Evolutionary conservation across 768 basidiomycete genomes (phyloP).

Genomic region (Russula griseocarnosa): DNA sequence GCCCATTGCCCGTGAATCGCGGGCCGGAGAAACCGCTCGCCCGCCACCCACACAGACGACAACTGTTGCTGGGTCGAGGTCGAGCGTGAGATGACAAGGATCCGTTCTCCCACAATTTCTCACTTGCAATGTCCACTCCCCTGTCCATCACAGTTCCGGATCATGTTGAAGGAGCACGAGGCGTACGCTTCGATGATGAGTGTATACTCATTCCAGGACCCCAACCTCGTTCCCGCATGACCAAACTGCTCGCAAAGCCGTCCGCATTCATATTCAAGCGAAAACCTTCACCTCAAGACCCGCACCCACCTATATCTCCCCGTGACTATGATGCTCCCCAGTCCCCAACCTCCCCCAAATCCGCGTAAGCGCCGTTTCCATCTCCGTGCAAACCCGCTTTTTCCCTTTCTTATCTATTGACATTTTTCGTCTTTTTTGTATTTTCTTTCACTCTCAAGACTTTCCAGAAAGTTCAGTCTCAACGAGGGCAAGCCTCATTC

Average conservation of each 20-base stretch:
- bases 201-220: conserved; percentile 72
- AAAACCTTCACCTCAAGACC: conserved; percentile 28
- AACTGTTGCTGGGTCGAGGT: too few species aligned
- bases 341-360: conserved; percentile 12
- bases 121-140: background rate
- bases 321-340: conserved; percentile 49
- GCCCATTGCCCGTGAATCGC: background rate
- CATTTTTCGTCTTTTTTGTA: background rate
- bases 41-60: conserved; percentile 12
- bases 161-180: too few species aligned
- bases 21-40: background rate
- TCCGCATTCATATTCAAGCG: conserved; percentile 66
- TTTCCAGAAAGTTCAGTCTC: conserved; percentile 21
- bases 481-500: conserved; percentile 33
- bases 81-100: too few species aligned
- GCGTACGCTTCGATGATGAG: conserved; percentile 67
- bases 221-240: conserved; percentile 40
- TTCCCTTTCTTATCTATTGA: background rate
- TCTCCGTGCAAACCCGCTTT: background rate
- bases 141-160: background rate
- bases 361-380: conserved; percentile 6
- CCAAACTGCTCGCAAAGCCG: conserved; percentile 57
- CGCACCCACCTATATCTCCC: conserved; percentile 36
- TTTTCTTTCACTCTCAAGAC: background rate
- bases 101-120: background rate